Conservation (phyloP, 129 eudicot species). For the Chrysanthemum lavandulifolium region DNA sequence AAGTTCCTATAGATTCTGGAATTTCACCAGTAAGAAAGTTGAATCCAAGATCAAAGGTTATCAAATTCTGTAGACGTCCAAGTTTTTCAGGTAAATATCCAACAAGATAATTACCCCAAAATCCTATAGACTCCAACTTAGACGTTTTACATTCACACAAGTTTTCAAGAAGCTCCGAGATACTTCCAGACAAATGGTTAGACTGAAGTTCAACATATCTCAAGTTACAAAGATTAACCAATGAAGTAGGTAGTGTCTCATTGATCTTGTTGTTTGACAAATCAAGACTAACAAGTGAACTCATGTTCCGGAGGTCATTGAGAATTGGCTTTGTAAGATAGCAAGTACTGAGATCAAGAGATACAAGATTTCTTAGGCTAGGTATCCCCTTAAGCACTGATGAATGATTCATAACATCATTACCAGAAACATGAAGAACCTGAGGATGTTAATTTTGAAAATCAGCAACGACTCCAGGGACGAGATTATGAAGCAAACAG, state of each 20-base stretch:
- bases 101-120: conserved; percentile 5
- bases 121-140: conserved; percentile 15
- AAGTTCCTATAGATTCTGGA: conserved; percentile 33
- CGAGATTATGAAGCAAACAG: conserved; percentile 22
- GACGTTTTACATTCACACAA: conserved; percentile 26
- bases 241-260: conserved; percentile 17
- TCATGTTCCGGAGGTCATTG: conserved; percentile 21
- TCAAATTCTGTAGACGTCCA: conserved; percentile 21
- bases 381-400: conserved; percentile 20
- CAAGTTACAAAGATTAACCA: conserved; percentile 29
- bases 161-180: conserved; percentile 22
- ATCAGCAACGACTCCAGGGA: conserved; percentile 4
- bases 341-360: conserved; percentile 24
- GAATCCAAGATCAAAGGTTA: conserved; percentile 16
- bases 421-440: conserved; percentile 17
- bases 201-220: conserved; percentile 5
- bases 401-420: conserved; percentile 19
- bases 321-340: conserved; percentile 22
- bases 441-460: conserved; percentile 17
- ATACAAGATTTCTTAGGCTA: conserved; percentile 19
- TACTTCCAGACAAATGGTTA: conserved; percentile 19
- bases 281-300: conserved; percentile 33
- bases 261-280: conserved; percentile 21
- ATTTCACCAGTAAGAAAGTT: conserved; percentile 18
- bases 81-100: conserved; percentile 25